Evolutionary conservation across 805 yeast species (phyloP).

Genomic region (Phaffomyces thermotolerans): DNA sequence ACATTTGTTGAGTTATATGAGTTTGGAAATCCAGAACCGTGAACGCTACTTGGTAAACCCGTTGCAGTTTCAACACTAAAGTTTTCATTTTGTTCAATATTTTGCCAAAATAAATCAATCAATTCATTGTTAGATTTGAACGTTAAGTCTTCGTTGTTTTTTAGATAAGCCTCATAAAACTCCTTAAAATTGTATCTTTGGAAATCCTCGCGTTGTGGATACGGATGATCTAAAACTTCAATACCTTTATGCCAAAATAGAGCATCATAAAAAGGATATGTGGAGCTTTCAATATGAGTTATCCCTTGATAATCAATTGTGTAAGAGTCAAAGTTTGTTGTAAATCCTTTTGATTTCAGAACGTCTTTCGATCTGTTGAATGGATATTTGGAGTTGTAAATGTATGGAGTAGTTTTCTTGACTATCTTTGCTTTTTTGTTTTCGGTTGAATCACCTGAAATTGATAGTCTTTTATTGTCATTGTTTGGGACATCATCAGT

Average conservation of each 20-base stretch:
- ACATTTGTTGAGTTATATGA: not conserved
- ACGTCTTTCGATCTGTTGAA: slow-evolving; percentile 39
- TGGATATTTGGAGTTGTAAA: slow-evolving; percentile 39
- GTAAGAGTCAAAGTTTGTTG: slow-evolving; percentile 40
- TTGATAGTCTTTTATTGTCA: slow-evolving; percentile 9
- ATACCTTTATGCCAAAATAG: slow-evolving; percentile 36
- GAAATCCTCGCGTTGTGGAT: slow-evolving; percentile 31
- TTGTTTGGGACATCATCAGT: slow-evolving; percentile 4
- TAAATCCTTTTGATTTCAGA: slow-evolving; percentile 44
- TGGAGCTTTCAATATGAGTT: slow-evolving; percentile 26
- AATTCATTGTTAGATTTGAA: slow-evolving; percentile 16
- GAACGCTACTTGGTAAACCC: slow-evolving; percentile 28
- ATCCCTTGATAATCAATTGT: slow-evolving; percentile 37
- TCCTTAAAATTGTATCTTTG: slow-evolving; percentile 49
- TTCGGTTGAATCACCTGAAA: not conserved
- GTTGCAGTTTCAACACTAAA: slow-evolving; percentile 32
- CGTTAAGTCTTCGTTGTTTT: slow-evolving; percentile 24
- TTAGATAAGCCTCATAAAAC: slow-evolving; percentile 48
- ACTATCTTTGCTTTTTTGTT: not conserved
- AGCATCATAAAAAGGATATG: slow-evolving; percentile 36
- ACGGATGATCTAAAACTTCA: slow-evolving; percentile 32
- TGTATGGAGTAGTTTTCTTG: slow-evolving; percentile 26
- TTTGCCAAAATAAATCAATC: slow-evolving; percentile 16
- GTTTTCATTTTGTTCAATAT: slow-evolving; percentile 25
- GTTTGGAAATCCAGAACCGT: slow-evolving; percentile 33